Percentiles rank a stretch among this genome's conserved stretches.
These are phyloP conservation scores for Aspergillus felis DNA, from an alignment of 2,329 filamentous ascomycete species.

Conservation along the genomic window DNA sequence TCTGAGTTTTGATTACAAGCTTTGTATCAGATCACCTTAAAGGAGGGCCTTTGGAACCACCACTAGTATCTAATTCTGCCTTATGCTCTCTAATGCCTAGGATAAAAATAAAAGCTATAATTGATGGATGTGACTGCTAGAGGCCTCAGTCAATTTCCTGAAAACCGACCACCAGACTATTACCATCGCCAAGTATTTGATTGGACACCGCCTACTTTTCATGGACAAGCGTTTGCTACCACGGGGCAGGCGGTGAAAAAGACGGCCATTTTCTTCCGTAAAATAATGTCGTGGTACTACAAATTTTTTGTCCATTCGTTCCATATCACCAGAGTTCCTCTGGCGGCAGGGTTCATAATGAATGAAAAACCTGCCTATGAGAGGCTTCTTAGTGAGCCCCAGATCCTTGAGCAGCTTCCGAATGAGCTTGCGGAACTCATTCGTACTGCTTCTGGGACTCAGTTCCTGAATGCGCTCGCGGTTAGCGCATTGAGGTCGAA, in stretches of 20 bases:
- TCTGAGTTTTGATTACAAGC: too few relatives aligned
- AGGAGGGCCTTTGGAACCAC: too few relatives aligned
- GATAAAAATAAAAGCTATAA: too few relatives aligned
- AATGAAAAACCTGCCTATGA: constrained; percentile 36
- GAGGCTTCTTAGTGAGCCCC: constrained; percentile 53
- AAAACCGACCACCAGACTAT: too few relatives aligned
- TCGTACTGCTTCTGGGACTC: constrained; percentile 57
- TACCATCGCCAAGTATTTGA: too few relatives aligned
- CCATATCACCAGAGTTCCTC: constrained; percentile 30
- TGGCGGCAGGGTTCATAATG: constrained; percentile 34
- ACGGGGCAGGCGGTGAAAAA: constrained; percentile 24
- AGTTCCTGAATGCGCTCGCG: constrained; percentile 69
- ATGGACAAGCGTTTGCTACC: neutral
- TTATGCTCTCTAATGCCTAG: too few relatives aligned
- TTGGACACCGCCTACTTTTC: neutral
- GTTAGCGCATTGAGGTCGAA: constrained; percentile 64
- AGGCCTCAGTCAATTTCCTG: too few relatives aligned
- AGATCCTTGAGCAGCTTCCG: constrained; percentile 58
- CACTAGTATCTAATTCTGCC: too few relatives aligned
- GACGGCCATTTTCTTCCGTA: constrained; percentile 21
- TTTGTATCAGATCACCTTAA: too few relatives aligned
- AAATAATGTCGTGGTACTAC: constrained; percentile 23
- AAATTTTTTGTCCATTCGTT: constrained; percentile 24
- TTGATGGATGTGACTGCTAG: too few relatives aligned
- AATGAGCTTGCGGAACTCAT: constrained; percentile 66